Evolutionary conservation across 31 red algal genomes (phyloP).

Genomic region (Bonnemaisonia californica): DNA sequence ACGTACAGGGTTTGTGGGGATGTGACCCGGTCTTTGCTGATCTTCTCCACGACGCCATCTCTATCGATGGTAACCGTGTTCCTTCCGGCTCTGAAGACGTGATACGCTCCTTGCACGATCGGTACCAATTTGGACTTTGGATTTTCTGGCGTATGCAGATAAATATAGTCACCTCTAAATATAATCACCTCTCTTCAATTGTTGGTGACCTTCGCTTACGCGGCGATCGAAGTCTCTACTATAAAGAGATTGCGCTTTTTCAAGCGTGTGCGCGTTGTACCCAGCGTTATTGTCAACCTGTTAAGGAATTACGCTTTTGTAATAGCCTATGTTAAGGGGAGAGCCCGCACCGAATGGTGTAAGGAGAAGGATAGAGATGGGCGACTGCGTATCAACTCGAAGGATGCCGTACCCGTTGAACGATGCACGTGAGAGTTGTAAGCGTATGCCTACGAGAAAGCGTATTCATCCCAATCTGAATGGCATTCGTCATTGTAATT

Average conservation of each 20-base stretch:
- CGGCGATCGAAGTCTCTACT: neutral
- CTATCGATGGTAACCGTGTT: too few species aligned
- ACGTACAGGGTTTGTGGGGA: too few species aligned
- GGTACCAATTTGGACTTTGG: too few species aligned
- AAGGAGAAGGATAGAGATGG: neutral
- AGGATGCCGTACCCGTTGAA: neutral
- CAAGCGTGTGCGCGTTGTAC: neutral
- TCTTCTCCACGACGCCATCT: too few species aligned
- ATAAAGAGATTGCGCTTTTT: slow-evolving; percentile 4
- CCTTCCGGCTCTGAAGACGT: too few species aligned
- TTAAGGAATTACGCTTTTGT: neutral
- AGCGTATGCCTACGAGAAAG: slow-evolving; percentile 14
- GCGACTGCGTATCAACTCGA: neutral
- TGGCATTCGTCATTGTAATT: slow-evolving; percentile 16
- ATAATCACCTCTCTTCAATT: too few species aligned
- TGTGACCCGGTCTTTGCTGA: too few species aligned
- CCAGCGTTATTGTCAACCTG: neutral
- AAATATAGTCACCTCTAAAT: too few species aligned
- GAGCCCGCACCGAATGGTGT: neutral
- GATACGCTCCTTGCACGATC: too few species aligned
- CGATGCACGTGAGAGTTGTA: slow-evolving; percentile 45
- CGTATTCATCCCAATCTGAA: slow-evolving; percentile 29
- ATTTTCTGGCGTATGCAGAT: too few species aligned
- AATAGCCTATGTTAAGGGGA: neutral
- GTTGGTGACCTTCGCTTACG: too few species aligned